Base-by-base conservation (phyloP, 495 filamentous ascomycete genomes). In the Talaromyces borbonicus region DNA sequence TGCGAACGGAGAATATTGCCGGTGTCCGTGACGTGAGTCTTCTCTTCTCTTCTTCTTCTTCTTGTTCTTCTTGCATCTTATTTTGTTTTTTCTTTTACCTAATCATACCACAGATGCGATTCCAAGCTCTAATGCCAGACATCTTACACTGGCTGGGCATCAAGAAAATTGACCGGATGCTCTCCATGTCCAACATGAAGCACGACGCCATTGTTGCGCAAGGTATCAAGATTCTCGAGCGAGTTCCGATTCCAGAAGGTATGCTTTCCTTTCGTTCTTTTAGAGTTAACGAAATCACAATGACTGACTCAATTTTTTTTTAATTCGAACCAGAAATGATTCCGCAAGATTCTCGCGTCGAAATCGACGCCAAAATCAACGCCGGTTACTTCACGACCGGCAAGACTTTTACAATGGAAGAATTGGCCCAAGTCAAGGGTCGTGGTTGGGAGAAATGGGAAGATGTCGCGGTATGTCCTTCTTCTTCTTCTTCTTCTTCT, bases 181-280 rank as follows among this genome's bases (percentile, higher is more conserved):
- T 98, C 40, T 93, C 86, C 65, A 97, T 98, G 92, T 92, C 85
- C 59, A 93, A 96, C 68, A 97, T 98, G 92, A 98, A 98, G 68
- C 80, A 98, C 63, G 92, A 98, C 70, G 92, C 92, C 43, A 97
- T 98, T 58, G 90, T 98, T 38, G 77, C 87, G 20, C 88, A 93
- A 64, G 92, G 92, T 30, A 98, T 98, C 55, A 83, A 87, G 43
- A 97, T 98, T 57, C 71, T 83, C 54, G 90, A 97, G 66, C 81
- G 92, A 44, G 79, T 98, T 32, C 90, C 92, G 30, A 89, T 98
- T 39, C 92, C 92, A 16, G 90, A 96, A 43, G 47, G 46, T 40
- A 31, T n/a, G n/a, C 20, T 26, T 25, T 18, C 1, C 45, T 23
- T 4, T 36, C n/a, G 14, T 22, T 14, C 8, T 9, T 9, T 18